Conservation (phyloP, 2,329 filamentous ascomycete genomes). For the Cryphonectria carpinicola region DNA sequence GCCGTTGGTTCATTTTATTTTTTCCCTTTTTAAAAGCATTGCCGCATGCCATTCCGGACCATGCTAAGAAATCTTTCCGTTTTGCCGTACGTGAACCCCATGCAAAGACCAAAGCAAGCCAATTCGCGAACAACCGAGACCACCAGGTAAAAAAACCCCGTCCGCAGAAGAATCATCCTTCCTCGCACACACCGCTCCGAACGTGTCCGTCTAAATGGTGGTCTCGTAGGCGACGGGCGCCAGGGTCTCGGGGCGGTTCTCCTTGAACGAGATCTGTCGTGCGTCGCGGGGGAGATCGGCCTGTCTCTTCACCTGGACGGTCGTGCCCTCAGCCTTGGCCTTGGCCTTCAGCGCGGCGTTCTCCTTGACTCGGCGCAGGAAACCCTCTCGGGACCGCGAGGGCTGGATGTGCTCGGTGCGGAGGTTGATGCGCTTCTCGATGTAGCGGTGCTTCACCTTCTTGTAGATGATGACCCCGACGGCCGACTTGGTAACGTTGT, state of each 20-base stretch:
- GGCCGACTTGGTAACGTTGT: constrained; percentile 98
- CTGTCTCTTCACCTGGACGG: constrained; percentile 91
- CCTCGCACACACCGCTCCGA: constrained; percentile 38
- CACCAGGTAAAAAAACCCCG: constrained; percentile 13
- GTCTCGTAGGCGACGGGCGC: constrained; percentile 96
- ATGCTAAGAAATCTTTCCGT: constrained; percentile 40
- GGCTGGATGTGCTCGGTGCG: constrained; percentile 95
- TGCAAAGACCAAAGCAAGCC: constrained; percentile 40
- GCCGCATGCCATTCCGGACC: constrained; percentile 39
- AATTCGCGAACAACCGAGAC: constrained; percentile 31
- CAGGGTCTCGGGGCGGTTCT: constrained; percentile 89
- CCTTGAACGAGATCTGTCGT: constrained; percentile 76
- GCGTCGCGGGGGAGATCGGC: constrained; percentile 79
- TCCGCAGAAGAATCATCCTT: constrained; percentile 28
- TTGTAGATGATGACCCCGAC: constrained; percentile 99
- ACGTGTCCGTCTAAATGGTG: constrained; percentile 71
- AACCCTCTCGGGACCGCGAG: constrained; percentile 95
- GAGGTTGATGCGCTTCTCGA: constrained; percentile 99
- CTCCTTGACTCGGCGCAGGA: constrained; percentile 93
- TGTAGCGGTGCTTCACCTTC: constrained; percentile 98
- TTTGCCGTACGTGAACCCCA: constrained; percentile 41
- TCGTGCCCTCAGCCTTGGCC: constrained; percentile 86
- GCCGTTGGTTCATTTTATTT: constrained; percentile 38
- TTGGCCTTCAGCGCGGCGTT: constrained; percentile 92
- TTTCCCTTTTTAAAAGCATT: constrained; percentile 37